These are phyloP conservation scores for Ananas comosus DNA, from an alignment of 176 grass and related monocot genomes.

Conservation along the genomic window DNA sequence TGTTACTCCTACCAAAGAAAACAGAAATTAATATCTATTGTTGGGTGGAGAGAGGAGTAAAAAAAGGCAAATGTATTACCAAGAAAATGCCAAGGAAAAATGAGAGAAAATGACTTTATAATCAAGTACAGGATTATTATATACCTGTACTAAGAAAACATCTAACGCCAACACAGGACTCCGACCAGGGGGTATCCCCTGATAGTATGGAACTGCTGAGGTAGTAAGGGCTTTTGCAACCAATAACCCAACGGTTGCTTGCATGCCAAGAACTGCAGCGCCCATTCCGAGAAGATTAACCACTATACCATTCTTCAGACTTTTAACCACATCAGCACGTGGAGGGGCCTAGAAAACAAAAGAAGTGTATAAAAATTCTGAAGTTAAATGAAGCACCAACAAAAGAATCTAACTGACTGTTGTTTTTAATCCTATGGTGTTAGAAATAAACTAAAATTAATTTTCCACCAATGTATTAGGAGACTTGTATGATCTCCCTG, in stretches of 20 bases:
- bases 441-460: too few relatives aligned
- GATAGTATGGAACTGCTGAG: conserved; percentile 68
- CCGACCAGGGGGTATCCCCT: conserved; percentile 65
- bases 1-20: too few relatives aligned
- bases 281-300: conserved; percentile 84
- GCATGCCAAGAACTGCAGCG: conserved; percentile 77
- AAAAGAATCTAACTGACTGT: background rate
- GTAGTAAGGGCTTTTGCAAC: conserved; percentile 74
- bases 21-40: too few relatives aligned
- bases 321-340: conserved; percentile 59
- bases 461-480: too few relatives aligned
- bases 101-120: too few relatives aligned
- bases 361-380: background rate
- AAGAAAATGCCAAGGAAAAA: too few relatives aligned
- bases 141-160: conserved; percentile 85
- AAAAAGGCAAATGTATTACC: too few relatives aligned
- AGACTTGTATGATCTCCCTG: too few relatives aligned
- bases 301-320: conserved; percentile 59
- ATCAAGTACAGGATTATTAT: too few relatives aligned
- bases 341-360: conserved; percentile 55
- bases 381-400: background rate
- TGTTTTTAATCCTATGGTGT: too few relatives aligned
- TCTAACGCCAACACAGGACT: conserved; percentile 82
- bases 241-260: conserved; percentile 68
- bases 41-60: too few relatives aligned